A percentile compares a stretch with the other conserved stretches of the same genome.
Evolutionary conservation across 768 basidiomycete species (phyloP).

Genomic region (Collybiopsis luxurians): DNA sequence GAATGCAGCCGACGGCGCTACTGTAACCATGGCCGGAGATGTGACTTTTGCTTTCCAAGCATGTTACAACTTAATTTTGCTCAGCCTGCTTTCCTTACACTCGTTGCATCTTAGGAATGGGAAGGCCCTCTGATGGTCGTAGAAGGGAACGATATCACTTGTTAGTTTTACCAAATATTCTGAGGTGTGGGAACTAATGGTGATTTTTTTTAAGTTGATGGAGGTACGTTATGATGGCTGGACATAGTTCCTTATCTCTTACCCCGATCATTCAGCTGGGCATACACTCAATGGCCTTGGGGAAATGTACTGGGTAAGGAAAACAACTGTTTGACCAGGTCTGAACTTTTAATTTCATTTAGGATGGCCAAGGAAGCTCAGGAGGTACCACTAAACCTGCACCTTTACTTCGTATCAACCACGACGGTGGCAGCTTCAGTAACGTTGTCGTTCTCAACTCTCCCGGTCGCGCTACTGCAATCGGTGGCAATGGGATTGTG

Average conservation of each 20-base stretch:
- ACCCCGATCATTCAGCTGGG: constrained; percentile 8
- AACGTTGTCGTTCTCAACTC: constrained; percentile 14
- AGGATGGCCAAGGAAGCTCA: constrained; percentile 10
- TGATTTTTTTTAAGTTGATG: background rate
- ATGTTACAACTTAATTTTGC: constrained; percentile 22
- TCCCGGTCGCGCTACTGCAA: constrained; percentile 13
- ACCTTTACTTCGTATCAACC: constrained; percentile 14
- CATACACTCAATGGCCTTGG: constrained; percentile 12
- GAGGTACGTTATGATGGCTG: background rate
- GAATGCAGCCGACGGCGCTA: constrained; percentile 33
- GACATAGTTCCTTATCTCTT: background rate
- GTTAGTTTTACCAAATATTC: background rate
- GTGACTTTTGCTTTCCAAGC: constrained; percentile 36
- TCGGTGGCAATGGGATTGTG: background rate
- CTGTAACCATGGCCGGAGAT: constrained; percentile 44
- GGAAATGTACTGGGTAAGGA: constrained; percentile 11
- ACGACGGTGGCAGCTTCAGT: constrained; percentile 11
- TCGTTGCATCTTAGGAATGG: constrained; percentile 7
- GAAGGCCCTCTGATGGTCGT: constrained; percentile 26
- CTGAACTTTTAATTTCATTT: background rate
- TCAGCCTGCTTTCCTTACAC: constrained; percentile 26
- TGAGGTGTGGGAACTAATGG: background rate
- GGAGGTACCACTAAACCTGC: constrained; percentile 16
- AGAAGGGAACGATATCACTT: constrained; percentile 12
- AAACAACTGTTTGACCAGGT: background rate